Conservation (phyloP, 1,284 basidiomycete species). For the Bondarzewia mesenterica region DNA sequence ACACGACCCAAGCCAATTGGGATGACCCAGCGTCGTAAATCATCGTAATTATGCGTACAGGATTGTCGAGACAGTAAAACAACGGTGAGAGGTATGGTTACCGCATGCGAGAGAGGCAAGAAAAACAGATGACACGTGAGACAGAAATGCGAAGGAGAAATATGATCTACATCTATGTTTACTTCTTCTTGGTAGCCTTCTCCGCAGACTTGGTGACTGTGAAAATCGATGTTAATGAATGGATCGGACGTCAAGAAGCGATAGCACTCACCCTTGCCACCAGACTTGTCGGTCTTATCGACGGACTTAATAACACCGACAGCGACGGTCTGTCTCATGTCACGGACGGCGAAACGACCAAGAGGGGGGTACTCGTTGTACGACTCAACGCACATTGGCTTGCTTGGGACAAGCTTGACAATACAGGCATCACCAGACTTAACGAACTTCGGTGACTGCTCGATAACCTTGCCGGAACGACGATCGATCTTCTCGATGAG, state of each 20-base stretch:
- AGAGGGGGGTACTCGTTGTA: slow-evolving; percentile 99
- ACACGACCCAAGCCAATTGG: slow-evolving; percentile 12
- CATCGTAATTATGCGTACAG: slow-evolving; percentile 47
- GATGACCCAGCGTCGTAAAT: slow-evolving; percentile 16
- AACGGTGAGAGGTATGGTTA: slow-evolving; percentile 35
- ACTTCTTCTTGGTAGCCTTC: slow-evolving; percentile 96
- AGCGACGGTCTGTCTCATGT: slow-evolving; percentile 97
- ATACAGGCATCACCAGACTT: slow-evolving; percentile 96
- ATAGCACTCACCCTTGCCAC: slow-evolving; percentile 66
- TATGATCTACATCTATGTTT: slow-evolving; percentile 64
- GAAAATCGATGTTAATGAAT: slow-evolving; percentile 10
- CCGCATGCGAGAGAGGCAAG: slow-evolving; percentile 27
- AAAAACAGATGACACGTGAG: slow-evolving; percentile 23
- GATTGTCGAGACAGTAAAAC: slow-evolving; percentile 27
- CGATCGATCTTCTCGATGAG: slow-evolving; percentile 99
- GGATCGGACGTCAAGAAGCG: slow-evolving; percentile 2
- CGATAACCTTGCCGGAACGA: slow-evolving; percentile 91
- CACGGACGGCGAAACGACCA: slow-evolving; percentile 97
- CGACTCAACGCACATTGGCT: slow-evolving; percentile 97
- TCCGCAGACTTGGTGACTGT: slow-evolving; percentile 91
- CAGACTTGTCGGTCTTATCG: slow-evolving; percentile 83
- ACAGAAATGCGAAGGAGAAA: slow-evolving; percentile 23
- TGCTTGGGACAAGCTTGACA: slow-evolving; percentile 94
- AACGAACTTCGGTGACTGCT: slow-evolving; percentile 91
- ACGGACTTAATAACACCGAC: slow-evolving; percentile 97